Evolutionary conservation across 2,329 filamentous ascomycete species (phyloP).

Genomic region (Scytalidium sp.): DNA sequence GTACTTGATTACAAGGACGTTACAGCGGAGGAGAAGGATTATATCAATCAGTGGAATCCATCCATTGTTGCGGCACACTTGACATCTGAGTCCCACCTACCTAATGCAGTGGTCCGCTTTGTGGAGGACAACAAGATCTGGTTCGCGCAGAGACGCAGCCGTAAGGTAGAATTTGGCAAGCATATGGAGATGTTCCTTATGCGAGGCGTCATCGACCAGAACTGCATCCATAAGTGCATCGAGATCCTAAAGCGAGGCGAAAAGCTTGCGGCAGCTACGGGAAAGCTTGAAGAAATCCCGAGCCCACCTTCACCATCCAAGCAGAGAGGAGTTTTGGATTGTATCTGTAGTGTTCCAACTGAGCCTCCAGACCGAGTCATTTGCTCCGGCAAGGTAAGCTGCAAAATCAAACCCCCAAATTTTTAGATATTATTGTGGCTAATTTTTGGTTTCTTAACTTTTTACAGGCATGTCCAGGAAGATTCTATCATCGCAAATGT

Average conservation of each 20-base stretch:
- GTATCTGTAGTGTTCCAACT: conserved; percentile 16
- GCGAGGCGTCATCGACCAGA: conserved; percentile 13
- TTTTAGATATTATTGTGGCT: not conserved
- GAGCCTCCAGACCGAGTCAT: conserved; percentile 12
- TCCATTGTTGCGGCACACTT: conserved; percentile 18
- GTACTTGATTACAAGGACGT: conserved; percentile 26
- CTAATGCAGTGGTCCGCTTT: conserved; percentile 18
- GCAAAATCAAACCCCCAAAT: not conserved
- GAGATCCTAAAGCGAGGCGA: conserved; percentile 9
- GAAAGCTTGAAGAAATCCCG: not conserved
- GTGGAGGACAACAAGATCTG: conserved; percentile 18
- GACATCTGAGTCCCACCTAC: conserved; percentile 16
- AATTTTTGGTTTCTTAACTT: conserved; percentile 2
- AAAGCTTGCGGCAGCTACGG: conserved; percentile 1
- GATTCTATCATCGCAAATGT: conserved; percentile 16
- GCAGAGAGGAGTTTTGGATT: conserved; percentile 10
- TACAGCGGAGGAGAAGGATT: conserved; percentile 26
- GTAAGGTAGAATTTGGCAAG: conserved; percentile 19
- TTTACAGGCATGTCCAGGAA: conserved; percentile 13
- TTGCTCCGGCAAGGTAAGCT: conserved; percentile 17
- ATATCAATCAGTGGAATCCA: conserved; percentile 24
- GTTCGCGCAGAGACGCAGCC: conserved; percentile 16
- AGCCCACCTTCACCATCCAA: not conserved
- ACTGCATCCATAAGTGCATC: conserved; percentile 8
- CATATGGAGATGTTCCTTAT: conserved; percentile 16